phyloP scores from a whole-genome alignment of 371 early-diverging fungal species.

The Rhizopus delemar region DNA sequence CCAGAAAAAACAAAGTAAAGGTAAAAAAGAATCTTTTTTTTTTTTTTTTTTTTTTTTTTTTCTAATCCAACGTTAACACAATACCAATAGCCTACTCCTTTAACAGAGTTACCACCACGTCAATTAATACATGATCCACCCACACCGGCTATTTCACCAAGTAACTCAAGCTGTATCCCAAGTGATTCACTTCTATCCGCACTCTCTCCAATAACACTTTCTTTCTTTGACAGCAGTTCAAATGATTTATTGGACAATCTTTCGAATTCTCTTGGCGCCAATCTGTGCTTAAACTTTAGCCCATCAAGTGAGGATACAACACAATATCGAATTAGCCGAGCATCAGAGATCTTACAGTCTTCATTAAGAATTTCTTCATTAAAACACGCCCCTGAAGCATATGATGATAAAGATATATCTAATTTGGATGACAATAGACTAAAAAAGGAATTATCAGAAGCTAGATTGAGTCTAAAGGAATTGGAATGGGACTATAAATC shows the following conservation, averaged over 20 bases:
- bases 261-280: slow-evolving; percentile 23
- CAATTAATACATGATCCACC: slow-evolving; percentile 7
- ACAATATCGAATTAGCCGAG: slow-evolving; percentile 15
- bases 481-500: slow-evolving; percentile 21
- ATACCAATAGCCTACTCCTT: background rate
- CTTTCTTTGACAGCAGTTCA: slow-evolving; percentile 23
- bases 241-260: slow-evolving; percentile 22
- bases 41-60: background rate
- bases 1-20: slow-evolving; percentile 30
- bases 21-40: background rate
- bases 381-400: background rate
- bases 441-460: slow-evolving; percentile 18
- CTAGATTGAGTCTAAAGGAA: slow-evolving; percentile 19
- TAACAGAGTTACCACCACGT: slow-evolving; percentile 1
- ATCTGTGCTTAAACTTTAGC: slow-evolving; percentile 4
- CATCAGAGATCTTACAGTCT: slow-evolving; percentile 23
- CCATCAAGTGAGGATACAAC: background rate
- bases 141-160: slow-evolving; percentile 22
- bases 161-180: slow-evolving; percentile 8
- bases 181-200: slow-evolving; percentile 13
- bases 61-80: too few relatives aligned
- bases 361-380: slow-evolving; percentile 20
- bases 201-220: slow-evolving; percentile 15
- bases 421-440: slow-evolving; percentile 7
- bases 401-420: background rate